Conservation (phyloP, 345 rosid species). For the Populus euphratica region DNA sequence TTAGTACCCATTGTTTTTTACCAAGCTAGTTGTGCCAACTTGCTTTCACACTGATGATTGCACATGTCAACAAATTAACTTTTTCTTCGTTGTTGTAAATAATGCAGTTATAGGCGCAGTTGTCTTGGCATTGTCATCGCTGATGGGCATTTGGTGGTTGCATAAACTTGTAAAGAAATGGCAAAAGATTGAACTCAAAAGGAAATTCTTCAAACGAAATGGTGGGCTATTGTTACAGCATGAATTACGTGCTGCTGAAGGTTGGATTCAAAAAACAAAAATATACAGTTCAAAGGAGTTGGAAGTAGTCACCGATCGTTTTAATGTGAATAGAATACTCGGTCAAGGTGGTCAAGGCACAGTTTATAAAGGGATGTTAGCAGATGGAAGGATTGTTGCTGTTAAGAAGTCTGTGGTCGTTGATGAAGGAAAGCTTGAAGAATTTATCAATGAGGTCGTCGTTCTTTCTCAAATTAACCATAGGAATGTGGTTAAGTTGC, state of each 20-base stretch:
- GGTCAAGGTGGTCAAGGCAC: conserved; percentile 19
- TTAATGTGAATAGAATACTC: conserved; percentile 8
- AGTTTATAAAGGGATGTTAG: conserved; percentile 14
- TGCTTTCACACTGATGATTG: too few species aligned
- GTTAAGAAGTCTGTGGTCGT: conserved; percentile 4
- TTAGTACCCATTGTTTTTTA: too few species aligned
- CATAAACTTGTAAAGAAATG: conserved; percentile 9
- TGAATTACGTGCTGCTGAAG: not conserved
- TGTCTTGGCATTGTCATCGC: not conserved
- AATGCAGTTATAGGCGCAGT: not conserved
- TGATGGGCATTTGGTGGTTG: not conserved
- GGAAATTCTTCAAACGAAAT: not conserved
- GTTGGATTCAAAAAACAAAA: not conserved
- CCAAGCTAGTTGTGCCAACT: too few species aligned
- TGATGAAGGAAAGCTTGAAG: not conserved
- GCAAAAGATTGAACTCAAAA: not conserved
- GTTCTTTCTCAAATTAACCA: conserved; percentile 14
- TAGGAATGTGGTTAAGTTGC: conserved; percentile 14
- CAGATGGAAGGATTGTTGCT: conserved; percentile 11
- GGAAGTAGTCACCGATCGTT: conserved; percentile 1
- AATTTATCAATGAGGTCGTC: conserved; percentile 15
- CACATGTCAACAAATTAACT: too few species aligned
- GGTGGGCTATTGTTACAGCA: not conserved
- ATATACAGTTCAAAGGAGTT: conserved; percentile 5
- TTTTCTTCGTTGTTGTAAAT: not conserved